phyloP scores from a whole-genome alignment of 306 rosid genomes.

The Argentina anserina region DNA sequence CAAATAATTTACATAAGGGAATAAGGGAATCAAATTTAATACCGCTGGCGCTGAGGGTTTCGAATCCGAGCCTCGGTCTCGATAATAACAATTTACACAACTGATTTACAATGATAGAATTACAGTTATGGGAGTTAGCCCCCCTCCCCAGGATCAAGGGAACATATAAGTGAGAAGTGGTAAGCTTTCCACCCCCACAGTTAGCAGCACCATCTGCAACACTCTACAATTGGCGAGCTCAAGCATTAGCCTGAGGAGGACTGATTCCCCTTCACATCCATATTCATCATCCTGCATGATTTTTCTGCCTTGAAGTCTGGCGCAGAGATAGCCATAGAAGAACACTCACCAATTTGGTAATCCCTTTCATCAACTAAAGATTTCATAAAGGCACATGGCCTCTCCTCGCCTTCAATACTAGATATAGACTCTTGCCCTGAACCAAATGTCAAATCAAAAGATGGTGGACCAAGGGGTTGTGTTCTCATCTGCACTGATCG shows the following conservation, averaged over 20 bases:
- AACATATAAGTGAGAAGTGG: background rate
- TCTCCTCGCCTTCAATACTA: conserved; percentile 62
- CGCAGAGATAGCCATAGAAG: conserved; percentile 41
- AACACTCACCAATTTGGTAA: conserved; percentile 63
- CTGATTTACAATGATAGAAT: background rate
- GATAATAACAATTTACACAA: background rate
- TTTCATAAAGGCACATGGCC: conserved; percentile 59
- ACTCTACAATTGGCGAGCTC: no score
- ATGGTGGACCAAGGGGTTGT: conserved; percentile 57
- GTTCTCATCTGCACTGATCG: conserved; percentile 96
- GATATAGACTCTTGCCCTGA: conserved; percentile 63
- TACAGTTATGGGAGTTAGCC: background rate
- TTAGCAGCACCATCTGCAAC: background rate
- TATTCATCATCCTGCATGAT: conserved; percentile 47
- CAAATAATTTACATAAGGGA: no score
- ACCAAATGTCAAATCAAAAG: conserved; percentile 56
- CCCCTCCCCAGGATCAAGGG: background rate
- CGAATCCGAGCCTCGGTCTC: no score
- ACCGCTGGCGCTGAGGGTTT: no score
- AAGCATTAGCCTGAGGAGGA: conserved; percentile 41
- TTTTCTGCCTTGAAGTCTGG: conserved; percentile 49
- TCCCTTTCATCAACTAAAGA: conserved; percentile 72
- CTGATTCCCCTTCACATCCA: conserved; percentile 47
- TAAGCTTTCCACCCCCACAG: background rate
- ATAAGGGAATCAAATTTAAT: no score